Conservation (phyloP, 345 rosid species). For the Xanthoceras sorbifolium region DNA sequence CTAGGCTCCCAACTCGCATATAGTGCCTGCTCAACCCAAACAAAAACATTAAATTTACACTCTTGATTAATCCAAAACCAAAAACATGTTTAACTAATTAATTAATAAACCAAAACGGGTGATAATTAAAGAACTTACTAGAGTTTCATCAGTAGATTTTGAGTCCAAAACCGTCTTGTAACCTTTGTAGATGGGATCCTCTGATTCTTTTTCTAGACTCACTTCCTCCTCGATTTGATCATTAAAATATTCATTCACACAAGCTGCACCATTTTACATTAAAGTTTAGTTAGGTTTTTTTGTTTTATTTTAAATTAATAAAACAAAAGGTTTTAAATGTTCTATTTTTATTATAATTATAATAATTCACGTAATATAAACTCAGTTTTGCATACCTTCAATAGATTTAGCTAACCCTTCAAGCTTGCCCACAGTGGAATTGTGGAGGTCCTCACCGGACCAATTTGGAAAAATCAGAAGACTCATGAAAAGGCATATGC, state of each 20-base stretch:
- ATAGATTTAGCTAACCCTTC: slow-evolving; percentile 74
- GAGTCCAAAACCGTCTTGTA: slow-evolving; percentile 79
- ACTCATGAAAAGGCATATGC: slow-evolving; percentile 72
- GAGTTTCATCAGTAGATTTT: slow-evolving; percentile 71
- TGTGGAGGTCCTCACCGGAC: slow-evolving; percentile 91
- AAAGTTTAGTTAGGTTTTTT: no score
- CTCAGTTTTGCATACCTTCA: slow-evolving; percentile 45
- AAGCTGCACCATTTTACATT: slow-evolving; percentile 43
- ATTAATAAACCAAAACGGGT: not conserved
- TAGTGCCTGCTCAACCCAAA: slow-evolving; percentile 46
- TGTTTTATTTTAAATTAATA: no score
- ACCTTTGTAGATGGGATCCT: slow-evolving; percentile 70
- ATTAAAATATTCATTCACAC: slow-evolving; percentile 67
- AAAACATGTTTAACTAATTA: not conserved
- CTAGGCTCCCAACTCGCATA: slow-evolving; percentile 93
- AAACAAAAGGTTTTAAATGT: no score
- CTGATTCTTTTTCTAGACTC: slow-evolving; percentile 29
- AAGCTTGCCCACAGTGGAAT: slow-evolving; percentile 63
- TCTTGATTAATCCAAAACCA: not conserved
- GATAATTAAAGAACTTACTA: slow-evolving; percentile 38
- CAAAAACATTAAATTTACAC: not conserved
- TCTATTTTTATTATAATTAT: no score
- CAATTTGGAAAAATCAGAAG: slow-evolving; percentile 74
- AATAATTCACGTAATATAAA: not conserved
- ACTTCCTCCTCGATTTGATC: slow-evolving; percentile 30